Base-by-base conservation (phyloP, 78 protist species). In the Guillardia theta region DNA sequence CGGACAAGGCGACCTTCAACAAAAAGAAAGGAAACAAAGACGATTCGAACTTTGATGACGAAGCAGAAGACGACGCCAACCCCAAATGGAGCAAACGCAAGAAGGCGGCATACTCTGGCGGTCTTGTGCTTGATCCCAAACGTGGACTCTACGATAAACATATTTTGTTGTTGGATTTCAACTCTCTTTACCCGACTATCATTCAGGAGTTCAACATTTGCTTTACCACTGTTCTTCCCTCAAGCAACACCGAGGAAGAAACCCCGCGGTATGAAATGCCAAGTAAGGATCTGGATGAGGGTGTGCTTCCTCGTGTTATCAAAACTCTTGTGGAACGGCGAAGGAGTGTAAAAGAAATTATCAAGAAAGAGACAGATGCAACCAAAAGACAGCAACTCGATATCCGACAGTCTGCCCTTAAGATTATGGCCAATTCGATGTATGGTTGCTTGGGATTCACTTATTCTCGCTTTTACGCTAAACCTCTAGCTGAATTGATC, bases 171-270 rank as follows among this genome's bases (percentile, higher is more conserved):
- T 97, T 99, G 48, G 99, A 99, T 93, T 99, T 99, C 98, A 99
- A 99, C 97, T 98, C 99, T 44, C 98, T 99, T 48, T 99, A 99
- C 94, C 99, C 99, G 78, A 97, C 99, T 30, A 97, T 99, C 93
- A 99, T 99, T 90, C 93, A 93, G 83, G 99, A 99, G 95, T 97
- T 93, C 97, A 98, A 99, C 97, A 95, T 99, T 37, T 99, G 99
- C 96, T 99, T 98, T 95, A 98, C 99, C 21, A 99, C 99, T 0
- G 97, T 98, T 27, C 36, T 54, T 4, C 90, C 90, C 15, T n/a
- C 90, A 48, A 18, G 5, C 37, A 27, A 12, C 43, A 62, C 15
- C 4, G 92, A 44, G 92, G 62, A 62, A 50, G 64, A 46, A 41
- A 0, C 41, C 27, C 33, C 47, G 41, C 64, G 30, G 50, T 36